A percentile compares a stretch with the other conserved stretches of the same genome.
These are phyloP conservation scores for Hanseniaspora nectarophila DNA, from an alignment of 805 yeast species.

Conservation along the genomic window DNA sequence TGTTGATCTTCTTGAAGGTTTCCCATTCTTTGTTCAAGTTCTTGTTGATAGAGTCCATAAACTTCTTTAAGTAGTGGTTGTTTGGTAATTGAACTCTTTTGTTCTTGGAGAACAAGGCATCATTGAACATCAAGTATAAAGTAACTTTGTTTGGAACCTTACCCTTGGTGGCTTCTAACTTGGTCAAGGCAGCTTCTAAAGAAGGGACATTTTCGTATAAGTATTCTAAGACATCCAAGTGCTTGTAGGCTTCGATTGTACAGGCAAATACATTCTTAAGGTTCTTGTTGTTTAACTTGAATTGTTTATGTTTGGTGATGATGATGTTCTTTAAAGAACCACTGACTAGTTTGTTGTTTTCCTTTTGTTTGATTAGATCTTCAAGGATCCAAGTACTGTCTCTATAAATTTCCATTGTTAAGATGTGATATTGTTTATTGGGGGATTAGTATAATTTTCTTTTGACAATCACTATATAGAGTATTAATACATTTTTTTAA, in stretches of 20 bases:
- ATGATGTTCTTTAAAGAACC: slow-evolving; percentile 48
- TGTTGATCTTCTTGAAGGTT: slow-evolving; percentile 61
- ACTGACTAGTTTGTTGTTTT: slow-evolving; percentile 26
- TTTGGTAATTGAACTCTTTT: slow-evolving; percentile 76
- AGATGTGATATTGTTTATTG: too few relatives aligned
- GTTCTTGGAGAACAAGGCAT: slow-evolving; percentile 56
- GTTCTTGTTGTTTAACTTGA: slow-evolving; percentile 40
- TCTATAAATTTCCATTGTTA: slow-evolving; percentile 31
- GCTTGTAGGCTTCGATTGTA: slow-evolving; percentile 64
- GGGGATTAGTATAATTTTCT: too few relatives aligned
- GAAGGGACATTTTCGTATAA: slow-evolving; percentile 43
- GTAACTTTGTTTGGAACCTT: slow-evolving; percentile 33
- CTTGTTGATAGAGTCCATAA: slow-evolving; percentile 66
- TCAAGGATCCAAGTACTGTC: slow-evolving; percentile 33
- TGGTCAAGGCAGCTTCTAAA: slow-evolving; percentile 29
- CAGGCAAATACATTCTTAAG: slow-evolving; percentile 83
- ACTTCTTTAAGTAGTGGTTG: slow-evolving; percentile 74
- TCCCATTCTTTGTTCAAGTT: slow-evolving; percentile 63
- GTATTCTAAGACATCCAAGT: slow-evolving; percentile 48
- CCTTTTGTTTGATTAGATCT: slow-evolving; percentile 21
- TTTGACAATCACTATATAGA: too few relatives aligned
- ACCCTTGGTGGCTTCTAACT: slow-evolving; percentile 44
- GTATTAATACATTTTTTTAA: too few relatives aligned
- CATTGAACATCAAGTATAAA: slow-evolving; percentile 58
- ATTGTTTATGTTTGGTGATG: slow-evolving; percentile 38